A percentile compares a stretch with the other conserved stretches of the same genome.
Conservation (phyloP, 1,284 basidiomycete genomes). For the Butyriboletus appendiculatus region DNA sequence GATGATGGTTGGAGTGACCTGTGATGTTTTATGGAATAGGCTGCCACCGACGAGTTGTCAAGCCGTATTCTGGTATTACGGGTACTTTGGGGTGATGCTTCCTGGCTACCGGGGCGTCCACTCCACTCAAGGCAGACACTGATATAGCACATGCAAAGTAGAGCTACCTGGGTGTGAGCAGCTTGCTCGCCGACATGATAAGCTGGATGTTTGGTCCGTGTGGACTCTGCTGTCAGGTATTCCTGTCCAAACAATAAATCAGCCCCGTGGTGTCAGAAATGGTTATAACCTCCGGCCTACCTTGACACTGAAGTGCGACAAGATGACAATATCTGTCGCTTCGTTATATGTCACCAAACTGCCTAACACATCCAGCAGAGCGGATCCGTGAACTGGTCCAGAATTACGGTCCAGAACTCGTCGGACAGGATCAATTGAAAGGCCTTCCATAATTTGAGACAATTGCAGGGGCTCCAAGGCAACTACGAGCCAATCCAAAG, state of each 20-base stretch:
- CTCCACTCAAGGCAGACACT: neutral
- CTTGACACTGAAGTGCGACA: constrained; percentile 8
- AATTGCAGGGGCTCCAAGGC: constrained; percentile 6
- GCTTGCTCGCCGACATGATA: neutral
- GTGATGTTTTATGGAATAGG: neutral
- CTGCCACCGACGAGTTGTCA: too few relatives aligned
- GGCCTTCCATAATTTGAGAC: constrained; percentile 11
- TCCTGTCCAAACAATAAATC: neutral
- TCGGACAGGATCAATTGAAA: neutral
- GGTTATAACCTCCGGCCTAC: neutral
- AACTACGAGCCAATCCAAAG: constrained; percentile 12
- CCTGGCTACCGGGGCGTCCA: too few relatives aligned
- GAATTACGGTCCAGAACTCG: neutral
- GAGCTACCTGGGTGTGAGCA: neutral
- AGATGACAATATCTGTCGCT: neutral
- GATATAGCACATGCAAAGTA: constrained; percentile 8
- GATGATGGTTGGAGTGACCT: neutral
- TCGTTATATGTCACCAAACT: constrained; percentile 9
- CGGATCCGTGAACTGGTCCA: constrained; percentile 3
- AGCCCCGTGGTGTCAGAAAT: neutral
- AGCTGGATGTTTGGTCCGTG: neutral
- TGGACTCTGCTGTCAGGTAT: neutral
- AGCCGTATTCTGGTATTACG: neutral
- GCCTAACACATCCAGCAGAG: constrained; percentile 8
- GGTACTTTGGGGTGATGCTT: neutral